Evolutionary conservation across 2,329 filamentous ascomycete species (phyloP).

Genomic region (Dichotomopilus funicola): DNA sequence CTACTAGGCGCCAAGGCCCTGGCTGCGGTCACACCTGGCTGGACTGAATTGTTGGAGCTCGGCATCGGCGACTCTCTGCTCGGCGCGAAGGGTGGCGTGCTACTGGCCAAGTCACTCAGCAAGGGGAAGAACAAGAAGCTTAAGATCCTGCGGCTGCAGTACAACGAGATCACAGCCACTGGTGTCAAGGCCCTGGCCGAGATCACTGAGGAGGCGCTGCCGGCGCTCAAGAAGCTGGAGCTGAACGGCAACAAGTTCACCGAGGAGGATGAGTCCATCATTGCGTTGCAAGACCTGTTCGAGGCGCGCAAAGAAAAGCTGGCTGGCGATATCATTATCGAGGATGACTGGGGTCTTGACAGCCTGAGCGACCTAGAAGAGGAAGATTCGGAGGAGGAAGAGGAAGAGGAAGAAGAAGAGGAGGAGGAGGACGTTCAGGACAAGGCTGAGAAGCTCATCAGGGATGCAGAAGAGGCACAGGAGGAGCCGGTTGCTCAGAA

Average conservation of each 20-base stretch:
- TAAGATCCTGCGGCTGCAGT: slow-evolving; percentile 77
- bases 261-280: slow-evolving; percentile 72
- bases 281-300: slow-evolving; percentile 62
- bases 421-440: slow-evolving; percentile 55
- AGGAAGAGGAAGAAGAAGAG: slow-evolving; percentile 63
- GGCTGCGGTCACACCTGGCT: slow-evolving; percentile 65
- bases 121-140: slow-evolving; percentile 73
- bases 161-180: slow-evolving; percentile 82
- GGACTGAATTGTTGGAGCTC: slow-evolving; percentile 72
- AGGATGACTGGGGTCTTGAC: slow-evolving; percentile 80
- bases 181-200: slow-evolving; percentile 65
- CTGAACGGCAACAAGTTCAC: slow-evolving; percentile 93
- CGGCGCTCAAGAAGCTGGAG: slow-evolving; percentile 76
- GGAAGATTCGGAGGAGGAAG: slow-evolving; percentile 63
- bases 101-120: slow-evolving; percentile 66
- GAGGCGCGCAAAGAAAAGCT: slow-evolving; percentile 71
- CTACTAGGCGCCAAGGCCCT: slow-evolving; percentile 70
- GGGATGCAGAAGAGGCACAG: slow-evolving; percentile 66
- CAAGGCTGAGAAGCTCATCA: slow-evolving; percentile 61
- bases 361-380: slow-evolving; percentile 74
- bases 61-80: slow-evolving; percentile 86
- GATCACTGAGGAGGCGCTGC: slow-evolving; percentile 62
- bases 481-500: slow-evolving; percentile 64
- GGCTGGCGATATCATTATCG: slow-evolving; percentile 59
- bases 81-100: slow-evolving; percentile 65